Evolutionary conservation across 805 yeast genomes (phyloP).

Genomic region (Starmerella potacharoeniae): DNA sequence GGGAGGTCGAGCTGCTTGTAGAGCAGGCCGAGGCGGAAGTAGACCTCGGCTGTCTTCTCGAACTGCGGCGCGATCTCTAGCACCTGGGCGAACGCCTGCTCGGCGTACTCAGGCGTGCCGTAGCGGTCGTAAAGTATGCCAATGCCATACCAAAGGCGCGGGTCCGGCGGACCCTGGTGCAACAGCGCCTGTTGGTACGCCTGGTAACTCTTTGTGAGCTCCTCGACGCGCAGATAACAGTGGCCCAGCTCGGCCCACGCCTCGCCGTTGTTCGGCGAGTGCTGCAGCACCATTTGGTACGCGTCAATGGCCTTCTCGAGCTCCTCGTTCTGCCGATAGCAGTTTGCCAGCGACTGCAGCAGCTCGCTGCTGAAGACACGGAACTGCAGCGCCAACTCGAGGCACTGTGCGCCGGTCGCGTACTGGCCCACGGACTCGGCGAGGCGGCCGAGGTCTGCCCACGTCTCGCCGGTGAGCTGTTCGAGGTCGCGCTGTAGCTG

Average conservation of each 20-base stretch:
- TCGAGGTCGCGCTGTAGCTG: constrained; percentile 21
- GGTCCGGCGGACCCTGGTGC: constrained; percentile 88
- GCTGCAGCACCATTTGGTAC: constrained; percentile 73
- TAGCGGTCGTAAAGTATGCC: constrained; percentile 93
- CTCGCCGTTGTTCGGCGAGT: constrained; percentile 82
- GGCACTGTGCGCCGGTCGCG: constrained; percentile 79
- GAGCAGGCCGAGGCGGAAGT: constrained; percentile 89
- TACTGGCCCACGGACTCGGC: constrained; percentile 84
- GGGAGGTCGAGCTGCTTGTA: constrained; percentile 89
- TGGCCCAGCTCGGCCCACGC: constrained; percentile 94
- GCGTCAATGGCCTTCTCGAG: constrained; percentile 91
- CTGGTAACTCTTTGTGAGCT: constrained; percentile 85
- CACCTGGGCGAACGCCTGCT: constrained; percentile 94
- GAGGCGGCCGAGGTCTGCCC: constrained; percentile 79
- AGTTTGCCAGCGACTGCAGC: constrained; percentile 72
- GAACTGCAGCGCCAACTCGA: constrained; percentile 76
- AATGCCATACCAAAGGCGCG: constrained; percentile 97
- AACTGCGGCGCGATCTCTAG: constrained; percentile 91
- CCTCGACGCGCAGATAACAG: constrained; percentile 94
- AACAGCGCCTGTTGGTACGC: constrained; percentile 94
- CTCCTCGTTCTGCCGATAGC: constrained; percentile 78
- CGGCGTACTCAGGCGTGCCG: constrained; percentile 94
- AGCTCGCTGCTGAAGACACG: constrained; percentile 80
- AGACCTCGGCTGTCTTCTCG: constrained; percentile 92
- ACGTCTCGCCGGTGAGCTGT: constrained; percentile 41